Conservation (phyloP, 1,284 basidiomycete genomes). For the Meripilus lineatus region DNA sequence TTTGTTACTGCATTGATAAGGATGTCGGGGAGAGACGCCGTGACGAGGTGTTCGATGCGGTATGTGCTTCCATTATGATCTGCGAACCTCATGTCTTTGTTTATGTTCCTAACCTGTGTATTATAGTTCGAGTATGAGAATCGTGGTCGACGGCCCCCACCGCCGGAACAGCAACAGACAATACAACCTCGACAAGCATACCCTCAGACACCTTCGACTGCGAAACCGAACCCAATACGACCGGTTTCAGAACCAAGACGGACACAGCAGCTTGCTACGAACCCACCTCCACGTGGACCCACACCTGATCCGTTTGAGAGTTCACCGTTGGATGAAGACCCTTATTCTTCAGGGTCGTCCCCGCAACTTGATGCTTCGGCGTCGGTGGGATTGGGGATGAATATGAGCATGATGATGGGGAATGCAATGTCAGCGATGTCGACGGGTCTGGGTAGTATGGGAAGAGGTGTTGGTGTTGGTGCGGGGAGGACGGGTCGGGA, state of each 20-base stretch:
- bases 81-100: neutral
- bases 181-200: conserved; percentile 12
- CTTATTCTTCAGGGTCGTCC: neutral
- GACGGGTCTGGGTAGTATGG: too few species aligned
- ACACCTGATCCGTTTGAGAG: conserved; percentile 8
- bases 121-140: conserved; percentile 40
- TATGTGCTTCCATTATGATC: conserved; percentile 48
- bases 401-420: too few species aligned
- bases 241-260: conserved; percentile 4
- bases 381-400: neutral
- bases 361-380: neutral
- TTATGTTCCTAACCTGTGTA: conserved; percentile 3
- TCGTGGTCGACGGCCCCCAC: conserved; percentile 28
- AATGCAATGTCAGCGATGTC: too few species aligned
- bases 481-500: neutral
- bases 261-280: conserved; percentile 3
- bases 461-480: too few species aligned
- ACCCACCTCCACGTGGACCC: conserved; percentile 3
- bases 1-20: conserved; percentile 87
- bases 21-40: conserved; percentile 60
- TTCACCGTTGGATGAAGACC: neutral
- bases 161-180: conserved; percentile 13
- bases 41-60: conserved; percentile 66
- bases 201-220: conserved; percentile 3
- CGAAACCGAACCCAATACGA: neutral